These are phyloP conservation scores for Nevesoporus exiguus DNA, from an alignment of 768 basidiomycete genomes.

Conservation along the genomic window DNA sequence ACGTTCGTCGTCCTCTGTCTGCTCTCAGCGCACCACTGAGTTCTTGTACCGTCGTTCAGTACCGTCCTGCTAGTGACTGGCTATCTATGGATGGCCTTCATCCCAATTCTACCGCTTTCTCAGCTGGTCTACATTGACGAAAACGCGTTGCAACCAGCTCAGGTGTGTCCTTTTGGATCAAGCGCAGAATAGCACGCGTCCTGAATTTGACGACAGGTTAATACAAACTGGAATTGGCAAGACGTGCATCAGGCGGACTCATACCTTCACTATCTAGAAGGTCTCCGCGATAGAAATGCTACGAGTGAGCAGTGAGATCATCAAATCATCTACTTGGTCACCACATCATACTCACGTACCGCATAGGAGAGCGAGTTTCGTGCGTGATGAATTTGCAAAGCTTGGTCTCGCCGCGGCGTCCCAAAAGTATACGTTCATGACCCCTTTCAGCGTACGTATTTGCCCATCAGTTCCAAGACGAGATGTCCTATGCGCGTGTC, in stretches of 20 bases:
- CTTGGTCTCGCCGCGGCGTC: slow-evolving; percentile 69
- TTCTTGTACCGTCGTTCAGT: slow-evolving; percentile 34
- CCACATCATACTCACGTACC: not conserved
- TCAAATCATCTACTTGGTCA: not conserved
- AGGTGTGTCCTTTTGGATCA: slow-evolving; percentile 46
- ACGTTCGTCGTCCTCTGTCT: slow-evolving; percentile 18
- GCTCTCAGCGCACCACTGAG: not conserved
- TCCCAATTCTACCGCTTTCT: slow-evolving; percentile 66
- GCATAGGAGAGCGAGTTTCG: slow-evolving; percentile 59
- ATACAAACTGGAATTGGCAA: slow-evolving; percentile 87
- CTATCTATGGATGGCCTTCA: slow-evolving; percentile 77
- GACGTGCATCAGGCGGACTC: slow-evolving; percentile 84
- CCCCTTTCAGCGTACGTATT: slow-evolving; percentile 45
- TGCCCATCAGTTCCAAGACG: not conserved
- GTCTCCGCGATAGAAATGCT: slow-evolving; percentile 56
- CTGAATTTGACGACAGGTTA: slow-evolving; percentile 56
- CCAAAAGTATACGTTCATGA: slow-evolving; percentile 62
- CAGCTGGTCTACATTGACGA: slow-evolving; percentile 85
- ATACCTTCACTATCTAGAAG: slow-evolving; percentile 71
- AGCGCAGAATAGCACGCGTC: not conserved
- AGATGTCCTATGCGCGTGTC: not conserved
- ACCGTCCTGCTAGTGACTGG: slow-evolving; percentile 57
- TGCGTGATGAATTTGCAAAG: slow-evolving; percentile 64
- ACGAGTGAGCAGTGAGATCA: slow-evolving; percentile 66
- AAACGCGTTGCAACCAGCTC: slow-evolving; percentile 91